These are phyloP conservation scores for Nitzschia inconspicua DNA, from an alignment of 108 stramenopile species.

Conservation along the genomic window DNA sequence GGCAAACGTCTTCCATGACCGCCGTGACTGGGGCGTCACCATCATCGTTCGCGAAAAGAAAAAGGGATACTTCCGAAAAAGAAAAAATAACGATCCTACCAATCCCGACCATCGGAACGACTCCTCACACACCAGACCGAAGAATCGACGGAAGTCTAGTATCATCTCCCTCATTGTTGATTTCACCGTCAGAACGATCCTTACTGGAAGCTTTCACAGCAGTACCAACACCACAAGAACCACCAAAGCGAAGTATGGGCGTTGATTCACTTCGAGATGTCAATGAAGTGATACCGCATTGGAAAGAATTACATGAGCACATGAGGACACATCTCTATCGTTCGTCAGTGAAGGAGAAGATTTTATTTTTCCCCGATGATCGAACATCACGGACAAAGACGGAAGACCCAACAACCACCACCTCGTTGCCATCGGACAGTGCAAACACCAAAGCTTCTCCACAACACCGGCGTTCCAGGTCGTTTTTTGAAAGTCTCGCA, in stretches of 20 bases:
- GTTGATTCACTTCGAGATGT: conserved; percentile 17
- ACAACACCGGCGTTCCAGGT: neutral
- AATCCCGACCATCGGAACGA: too few species aligned
- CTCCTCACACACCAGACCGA: too few species aligned
- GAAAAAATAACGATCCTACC: too few species aligned
- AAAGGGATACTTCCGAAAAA: too few species aligned
- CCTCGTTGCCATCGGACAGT: neutral
- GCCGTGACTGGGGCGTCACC: too few species aligned
- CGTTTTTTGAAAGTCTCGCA: neutral
- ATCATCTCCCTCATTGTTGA: too few species aligned
- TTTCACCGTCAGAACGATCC: conserved; percentile 3
- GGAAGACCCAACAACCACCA: neutral
- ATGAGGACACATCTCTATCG: conserved; percentile 33
- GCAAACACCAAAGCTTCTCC: neutral
- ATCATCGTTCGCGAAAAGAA: too few species aligned
- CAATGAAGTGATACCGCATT: conserved; percentile 27
- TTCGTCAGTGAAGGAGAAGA: conserved; percentile 1
- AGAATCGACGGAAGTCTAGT: conserved; percentile 1
- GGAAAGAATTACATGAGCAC: conserved; percentile 19
- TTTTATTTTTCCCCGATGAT: conserved; percentile 18
- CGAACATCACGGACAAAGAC: neutral
- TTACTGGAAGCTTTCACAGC: neutral
- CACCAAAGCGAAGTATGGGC: conserved; percentile 2
- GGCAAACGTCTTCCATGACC: too few species aligned
- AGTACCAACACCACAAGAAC: neutral